Base-by-base conservation (phyloP, 306 rosid genomes). In the Bauhinia variegata region DNA sequence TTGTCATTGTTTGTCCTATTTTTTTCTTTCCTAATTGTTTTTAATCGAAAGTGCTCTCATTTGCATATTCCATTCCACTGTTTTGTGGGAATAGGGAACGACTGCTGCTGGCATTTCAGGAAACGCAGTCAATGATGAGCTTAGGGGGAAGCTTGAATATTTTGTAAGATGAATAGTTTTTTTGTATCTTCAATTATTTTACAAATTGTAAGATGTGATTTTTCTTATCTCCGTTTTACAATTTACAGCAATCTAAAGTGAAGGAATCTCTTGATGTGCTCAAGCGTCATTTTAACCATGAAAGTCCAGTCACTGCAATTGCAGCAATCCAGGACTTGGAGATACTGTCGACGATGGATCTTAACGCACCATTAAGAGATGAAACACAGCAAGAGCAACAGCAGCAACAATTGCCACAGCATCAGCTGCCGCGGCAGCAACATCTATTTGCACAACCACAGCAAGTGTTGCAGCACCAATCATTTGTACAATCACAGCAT, bases 251-350 rank as follows among this genome's bases (percentile, higher is more conserved):
- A 91, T 50, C 74, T 7, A 88, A 78, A 74, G 84, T 91, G 13
- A 87, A 78, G 77, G 88, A 84, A 66, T 88, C 88, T 57, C 89
- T 88, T 33, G 79, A 67, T 5, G 79, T 70, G 52, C 71, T 91
- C 18, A 91, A 83, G 84, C 93, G 89, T 49, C 80, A 81, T 38
- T 73, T 91, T 11, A 79, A 78, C 28, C 80, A 77, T 43, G 93
- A 83, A 74, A 84, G 93, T 67, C 80, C 88, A 0, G 73, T 60
- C 58, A 55, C 64, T 39, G 83, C 84, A 9, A 44, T 83, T 46
- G 87, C 87, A 0, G 96, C 93, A 17, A 77, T 91, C 61, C 85
- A 83, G 68, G 97, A 91, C 39, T 54, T 91, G 55, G 97, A 88
- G 74, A 80, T 28, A 30, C 87, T 91, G 1, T 88, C 82, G 19